phyloP scores from a whole-genome alignment of 1,284 basidiomycete species.

The Leccinum subrobustum region DNA sequence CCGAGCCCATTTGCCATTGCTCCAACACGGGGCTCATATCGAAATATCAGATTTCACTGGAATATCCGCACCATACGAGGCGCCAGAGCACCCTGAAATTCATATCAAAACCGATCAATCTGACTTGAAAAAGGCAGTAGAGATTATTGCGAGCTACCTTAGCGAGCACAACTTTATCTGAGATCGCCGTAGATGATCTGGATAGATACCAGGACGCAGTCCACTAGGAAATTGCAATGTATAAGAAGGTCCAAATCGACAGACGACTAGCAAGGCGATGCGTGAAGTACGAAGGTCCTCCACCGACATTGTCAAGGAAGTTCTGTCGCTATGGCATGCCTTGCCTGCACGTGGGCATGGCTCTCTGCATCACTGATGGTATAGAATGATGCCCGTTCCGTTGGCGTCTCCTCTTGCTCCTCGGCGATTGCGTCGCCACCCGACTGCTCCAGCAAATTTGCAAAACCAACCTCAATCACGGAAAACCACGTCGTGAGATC shows the following conservation, averaged over 20 bases:
- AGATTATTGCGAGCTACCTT: conserved; percentile 84
- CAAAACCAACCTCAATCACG: conserved; percentile 71
- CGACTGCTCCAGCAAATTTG: conserved; percentile 57
- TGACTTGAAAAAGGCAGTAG: conserved; percentile 79
- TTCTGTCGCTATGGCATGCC: conserved; percentile 17
- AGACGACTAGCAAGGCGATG: conserved; percentile 22
- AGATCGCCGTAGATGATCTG: conserved; percentile 16
- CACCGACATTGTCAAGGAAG: conserved; percentile 11
- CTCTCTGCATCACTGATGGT: conserved; percentile 16
- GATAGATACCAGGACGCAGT: conserved; percentile 14
- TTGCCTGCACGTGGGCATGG: conserved; percentile 11
- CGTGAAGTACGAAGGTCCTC: conserved; percentile 1
- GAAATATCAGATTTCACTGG: conserved; percentile 86
- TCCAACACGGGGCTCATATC: conserved; percentile 12
- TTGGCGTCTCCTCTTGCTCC: conserved; percentile 46
- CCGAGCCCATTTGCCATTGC: background rate
- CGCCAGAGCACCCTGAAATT: conserved; percentile 84
- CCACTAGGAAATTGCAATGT: conserved; percentile 16
- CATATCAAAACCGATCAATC: conserved; percentile 89
- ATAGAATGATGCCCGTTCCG: conserved; percentile 20
- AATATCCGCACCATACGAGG: conserved; percentile 96
- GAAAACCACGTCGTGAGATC: conserved; percentile 82
- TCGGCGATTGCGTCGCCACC: conserved; percentile 54
- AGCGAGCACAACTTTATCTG: conserved; percentile 57
- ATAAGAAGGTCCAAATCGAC: conserved; percentile 18